Evolutionary conservation across 140 eudicot genomes (phyloP).

Genomic region (Eryngium alpinum): DNA sequence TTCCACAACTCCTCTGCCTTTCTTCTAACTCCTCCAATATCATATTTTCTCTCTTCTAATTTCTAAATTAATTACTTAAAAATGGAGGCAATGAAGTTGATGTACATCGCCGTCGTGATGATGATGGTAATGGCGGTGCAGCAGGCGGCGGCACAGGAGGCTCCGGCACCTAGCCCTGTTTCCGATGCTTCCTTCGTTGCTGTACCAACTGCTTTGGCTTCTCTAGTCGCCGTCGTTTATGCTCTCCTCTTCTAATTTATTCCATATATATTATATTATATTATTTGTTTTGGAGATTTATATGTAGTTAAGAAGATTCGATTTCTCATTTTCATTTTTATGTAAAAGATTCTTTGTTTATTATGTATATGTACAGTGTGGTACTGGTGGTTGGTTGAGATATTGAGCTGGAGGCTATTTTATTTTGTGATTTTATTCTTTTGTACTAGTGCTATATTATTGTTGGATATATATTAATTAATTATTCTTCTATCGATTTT

Average conservation of each 20-base stretch:
- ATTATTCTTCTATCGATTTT: no score
- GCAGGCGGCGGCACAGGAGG: conserved; percentile 23
- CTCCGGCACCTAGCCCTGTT: conserved; percentile 32
- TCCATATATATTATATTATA: neutral
- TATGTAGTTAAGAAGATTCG: neutral
- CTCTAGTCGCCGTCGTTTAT: conserved; percentile 19
- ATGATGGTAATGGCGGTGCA: conserved; percentile 21
- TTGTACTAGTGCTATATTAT: neutral
- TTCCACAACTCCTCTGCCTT: neutral
- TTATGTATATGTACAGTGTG: neutral
- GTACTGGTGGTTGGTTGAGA: neutral
- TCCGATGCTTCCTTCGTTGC: conserved; percentile 22
- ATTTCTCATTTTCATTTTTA: neutral
- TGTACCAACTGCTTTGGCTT: conserved; percentile 30
- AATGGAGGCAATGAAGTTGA: conserved; percentile 40
- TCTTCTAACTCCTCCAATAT: neutral
- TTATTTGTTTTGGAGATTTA: neutral
- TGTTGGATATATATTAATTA: no score
- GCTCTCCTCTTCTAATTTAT: conserved; percentile 19
- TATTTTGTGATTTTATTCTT: neutral
- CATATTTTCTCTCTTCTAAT: neutral
- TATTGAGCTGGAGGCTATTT: neutral
- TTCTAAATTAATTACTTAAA: rapidly evolving
- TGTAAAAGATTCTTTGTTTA: neutral
- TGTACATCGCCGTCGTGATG: conserved; percentile 19